Percentiles rank a stretch among this genome's conserved stretches.
Conservation (phyloP, 148 eudicot genomes). For the Heliosperma pusillum region DNA sequence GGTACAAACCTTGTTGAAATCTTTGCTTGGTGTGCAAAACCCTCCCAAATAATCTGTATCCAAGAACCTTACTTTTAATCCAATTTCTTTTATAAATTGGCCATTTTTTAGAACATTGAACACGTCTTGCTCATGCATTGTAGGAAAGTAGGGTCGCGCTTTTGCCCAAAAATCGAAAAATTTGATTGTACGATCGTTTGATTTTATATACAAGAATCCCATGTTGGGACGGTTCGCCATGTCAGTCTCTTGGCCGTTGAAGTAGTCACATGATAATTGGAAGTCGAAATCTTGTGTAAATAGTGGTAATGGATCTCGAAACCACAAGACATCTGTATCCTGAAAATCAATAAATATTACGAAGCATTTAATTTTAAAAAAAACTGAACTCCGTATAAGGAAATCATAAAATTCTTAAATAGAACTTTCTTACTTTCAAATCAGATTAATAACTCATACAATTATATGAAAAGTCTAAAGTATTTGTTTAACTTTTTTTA, state of each 20-base stretch:
- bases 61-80: constrained; percentile 29
- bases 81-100: constrained; percentile 19
- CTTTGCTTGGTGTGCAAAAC: constrained; percentile 35
- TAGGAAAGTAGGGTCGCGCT: constrained; percentile 25
- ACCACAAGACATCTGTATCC: constrained; percentile 45
- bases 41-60: constrained; percentile 40
- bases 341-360: constrained; percentile 4
- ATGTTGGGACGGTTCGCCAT: constrained; percentile 22
- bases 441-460: no score
- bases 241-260: constrained; percentile 23
- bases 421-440: no score
- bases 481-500: no score
- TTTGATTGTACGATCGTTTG: constrained; percentile 26
- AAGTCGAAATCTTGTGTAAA: constrained; percentile 26
- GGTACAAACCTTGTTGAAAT: constrained; percentile 37
- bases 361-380: no score
- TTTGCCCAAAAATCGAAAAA: constrained; percentile 34
- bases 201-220: constrained; percentile 29
- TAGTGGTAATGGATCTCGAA: constrained; percentile 35
- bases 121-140: constrained; percentile 34
- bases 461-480: no score
- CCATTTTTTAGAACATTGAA: constrained; percentile 26
- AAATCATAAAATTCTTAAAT: no score
- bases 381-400: no score
- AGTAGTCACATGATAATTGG: constrained; percentile 32